phyloP scores from a whole-genome alignment of 768 basidiomycete genomes.

The Baorangia bicolor region DNA sequence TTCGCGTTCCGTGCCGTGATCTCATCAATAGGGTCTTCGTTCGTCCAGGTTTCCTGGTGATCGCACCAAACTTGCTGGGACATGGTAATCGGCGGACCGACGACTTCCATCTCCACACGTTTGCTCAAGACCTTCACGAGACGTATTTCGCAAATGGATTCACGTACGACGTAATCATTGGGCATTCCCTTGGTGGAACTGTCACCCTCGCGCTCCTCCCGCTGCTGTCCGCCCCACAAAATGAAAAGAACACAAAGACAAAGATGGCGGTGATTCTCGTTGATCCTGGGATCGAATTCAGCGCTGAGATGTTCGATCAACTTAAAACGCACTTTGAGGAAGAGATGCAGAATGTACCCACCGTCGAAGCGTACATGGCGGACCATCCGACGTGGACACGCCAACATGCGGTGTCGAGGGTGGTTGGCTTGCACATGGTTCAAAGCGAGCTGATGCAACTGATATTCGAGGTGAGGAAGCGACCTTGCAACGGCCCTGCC shows the following conservation, averaged over 20 bases:
- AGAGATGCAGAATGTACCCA: not conserved
- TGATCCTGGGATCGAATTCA: slow-evolving; percentile 11
- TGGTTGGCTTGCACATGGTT: slow-evolving; percentile 9
- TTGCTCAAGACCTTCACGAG: slow-evolving; percentile 14
- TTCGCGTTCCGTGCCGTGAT: not conserved
- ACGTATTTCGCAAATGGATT: slow-evolving; percentile 14
- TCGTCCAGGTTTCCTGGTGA: slow-evolving; percentile 13
- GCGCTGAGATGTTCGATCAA: not conserved
- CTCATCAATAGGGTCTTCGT: not conserved
- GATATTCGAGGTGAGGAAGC: slow-evolving; percentile 8
- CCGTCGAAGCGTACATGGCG: slow-evolving; percentile 3
- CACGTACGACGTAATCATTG: slow-evolving; percentile 18
- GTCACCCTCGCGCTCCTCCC: slow-evolving; percentile 11
- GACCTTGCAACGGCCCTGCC: not conserved
- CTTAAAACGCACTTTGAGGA: not conserved
- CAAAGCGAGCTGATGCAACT: slow-evolving; percentile 1
- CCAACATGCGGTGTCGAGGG: slow-evolving; percentile 11
- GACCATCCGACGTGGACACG: slow-evolving; percentile 17
- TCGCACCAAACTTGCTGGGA: slow-evolving; percentile 19
- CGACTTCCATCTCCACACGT: slow-evolving; percentile 9
- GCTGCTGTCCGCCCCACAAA: not conserved
- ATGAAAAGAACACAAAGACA: not conserved
- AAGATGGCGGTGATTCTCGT: slow-evolving; percentile 11
- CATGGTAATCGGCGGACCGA: slow-evolving; percentile 11
- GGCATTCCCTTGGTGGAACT: slow-evolving; percentile 15